A percentile compares a stretch with the other conserved stretches of the same genome.
Conservation (phyloP, 257 asterid species). For the Rauvolfia tetraphylla region DNA sequence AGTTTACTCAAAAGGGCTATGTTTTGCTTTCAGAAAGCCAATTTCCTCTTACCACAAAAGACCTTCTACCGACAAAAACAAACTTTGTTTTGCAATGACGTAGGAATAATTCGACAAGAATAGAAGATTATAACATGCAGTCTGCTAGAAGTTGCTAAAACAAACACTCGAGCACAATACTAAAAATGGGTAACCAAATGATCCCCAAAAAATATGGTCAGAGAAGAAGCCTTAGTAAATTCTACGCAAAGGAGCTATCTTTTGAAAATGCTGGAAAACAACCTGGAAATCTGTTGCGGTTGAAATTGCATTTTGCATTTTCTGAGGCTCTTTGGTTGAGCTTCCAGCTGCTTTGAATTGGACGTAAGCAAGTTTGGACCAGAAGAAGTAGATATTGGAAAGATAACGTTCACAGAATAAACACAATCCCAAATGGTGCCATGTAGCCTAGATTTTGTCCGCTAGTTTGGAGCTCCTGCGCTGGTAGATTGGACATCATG, state of each 20-base stretch:
- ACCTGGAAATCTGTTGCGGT: slow-evolving; percentile 2
- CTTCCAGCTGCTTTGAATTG: not conserved
- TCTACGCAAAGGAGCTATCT: not conserved
- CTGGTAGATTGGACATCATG: not conserved
- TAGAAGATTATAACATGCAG: not conserved
- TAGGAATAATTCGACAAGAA: not conserved
- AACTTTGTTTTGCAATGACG: not conserved
- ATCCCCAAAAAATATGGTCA: not conserved
- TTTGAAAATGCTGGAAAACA: not conserved
- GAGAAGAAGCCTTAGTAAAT: not conserved
- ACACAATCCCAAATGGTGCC: slow-evolving; percentile 24
- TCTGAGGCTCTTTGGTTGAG: not conserved
- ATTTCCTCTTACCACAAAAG: not conserved
- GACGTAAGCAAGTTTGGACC: slow-evolving; percentile 15
- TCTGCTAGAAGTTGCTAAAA: not conserved
- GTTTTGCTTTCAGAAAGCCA: not conserved
- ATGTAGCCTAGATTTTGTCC: slow-evolving; percentile 35
- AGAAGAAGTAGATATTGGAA: slow-evolving; percentile 45
- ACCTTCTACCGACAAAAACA: not conserved
- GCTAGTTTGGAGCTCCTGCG: not conserved
- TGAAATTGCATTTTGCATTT: not conserved
- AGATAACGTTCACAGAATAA: slow-evolving; percentile 53
- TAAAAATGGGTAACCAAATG: not conserved
- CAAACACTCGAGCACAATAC: not conserved
- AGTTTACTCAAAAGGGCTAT: not conserved